Evolutionary conservation across 163 green algal species (phyloP), one percentile per base, ranked within the genome.

Genomic region (Smithsoniella earleae): DNA sequence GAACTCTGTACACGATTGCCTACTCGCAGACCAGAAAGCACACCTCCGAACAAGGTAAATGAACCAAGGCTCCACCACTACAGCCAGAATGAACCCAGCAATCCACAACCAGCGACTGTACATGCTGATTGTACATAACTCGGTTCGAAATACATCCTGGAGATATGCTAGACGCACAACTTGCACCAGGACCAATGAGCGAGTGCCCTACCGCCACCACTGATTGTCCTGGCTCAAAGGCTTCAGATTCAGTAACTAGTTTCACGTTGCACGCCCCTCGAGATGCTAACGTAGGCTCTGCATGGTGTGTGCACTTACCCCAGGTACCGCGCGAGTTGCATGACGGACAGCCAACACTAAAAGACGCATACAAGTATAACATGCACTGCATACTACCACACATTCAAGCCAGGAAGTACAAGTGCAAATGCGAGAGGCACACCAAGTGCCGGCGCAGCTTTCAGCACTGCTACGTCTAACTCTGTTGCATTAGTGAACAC

Each of bases 21-120:
- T n/a, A n/a, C n/a, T n/a, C n/a, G n/a, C n/a, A n/a, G n/a, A n/a
- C n/a, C n/a, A n/a, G n/a, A n/a, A n/a, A n/a, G n/a, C n/a, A n/a
- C n/a, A n/a, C n/a, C n/a, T n/a, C n/a, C n/a, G n/a, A n/a, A n/a
- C n/a, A n/a, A n/a, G n/a, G n/a, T n/a, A n/a, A n/a, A n/a, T n/a
- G n/a, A n/a, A n/a, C n/a, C n/a, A n/a, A n/a, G n/a, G 58, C 58
- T 4, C 58, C 58, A 5, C 58, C 58, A 13, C 58, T 69, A 31
- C 58, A 69, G 3, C 58, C 58, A 40, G 27, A 43, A 34, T 69
- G 58, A 5, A 69, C 25, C 27, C 31, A 34, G 58, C 58, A 69
- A 34, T 69, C 58, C 58, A 69, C 43, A 6, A 69, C 27, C 16
- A 69, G 52, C 52, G 40, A 65, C 52, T 27, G 22, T 65, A 6